Conservation (phyloP, 2,329 filamentous ascomycete genomes). For the Sphaerostilbella broomeana region DNA sequence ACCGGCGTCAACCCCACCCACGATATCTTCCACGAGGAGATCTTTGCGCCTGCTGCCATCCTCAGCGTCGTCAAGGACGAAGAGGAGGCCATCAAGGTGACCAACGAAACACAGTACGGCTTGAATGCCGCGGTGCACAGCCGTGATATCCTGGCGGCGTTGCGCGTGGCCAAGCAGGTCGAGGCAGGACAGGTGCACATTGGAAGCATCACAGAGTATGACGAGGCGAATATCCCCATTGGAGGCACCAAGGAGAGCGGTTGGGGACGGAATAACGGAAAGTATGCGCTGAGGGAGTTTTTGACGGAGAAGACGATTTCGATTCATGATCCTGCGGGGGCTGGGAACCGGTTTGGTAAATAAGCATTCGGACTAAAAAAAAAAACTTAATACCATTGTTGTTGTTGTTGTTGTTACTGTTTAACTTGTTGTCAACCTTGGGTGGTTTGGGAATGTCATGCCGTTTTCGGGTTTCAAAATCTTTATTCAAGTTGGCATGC, state of each 20-base stretch:
- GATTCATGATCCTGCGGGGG: background rate
- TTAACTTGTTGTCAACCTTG: no score
- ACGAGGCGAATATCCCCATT: conserved; percentile 54
- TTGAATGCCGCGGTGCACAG: conserved; percentile 65
- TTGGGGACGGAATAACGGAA: conserved; percentile 48
- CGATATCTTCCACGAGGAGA: conserved; percentile 64
- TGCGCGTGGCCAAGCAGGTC: conserved; percentile 50
- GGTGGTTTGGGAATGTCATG: no score
- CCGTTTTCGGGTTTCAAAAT: no score
- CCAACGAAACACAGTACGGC: conserved; percentile 74
- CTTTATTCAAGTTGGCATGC: no score
- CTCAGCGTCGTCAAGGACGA: conserved; percentile 56
- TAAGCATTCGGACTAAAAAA: no score
- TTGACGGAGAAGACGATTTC: conserved; percentile 15
- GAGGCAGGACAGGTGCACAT: conserved; percentile 60
- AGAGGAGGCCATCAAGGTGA: conserved; percentile 64
- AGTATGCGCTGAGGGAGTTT: conserved; percentile 20
- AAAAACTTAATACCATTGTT: no score
- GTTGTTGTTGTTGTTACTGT: no score
- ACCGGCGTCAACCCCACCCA: conserved; percentile 51
- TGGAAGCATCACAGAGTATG: conserved; percentile 56
- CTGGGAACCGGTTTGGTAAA: conserved; percentile 2
- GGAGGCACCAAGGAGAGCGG: conserved; percentile 57
- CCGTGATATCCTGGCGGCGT: conserved; percentile 48
- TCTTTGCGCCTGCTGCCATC: conserved; percentile 63